phyloP scores from a whole-genome alignment of 1,284 basidiomycete genomes.

The Rhizoctonia solani region DNA sequence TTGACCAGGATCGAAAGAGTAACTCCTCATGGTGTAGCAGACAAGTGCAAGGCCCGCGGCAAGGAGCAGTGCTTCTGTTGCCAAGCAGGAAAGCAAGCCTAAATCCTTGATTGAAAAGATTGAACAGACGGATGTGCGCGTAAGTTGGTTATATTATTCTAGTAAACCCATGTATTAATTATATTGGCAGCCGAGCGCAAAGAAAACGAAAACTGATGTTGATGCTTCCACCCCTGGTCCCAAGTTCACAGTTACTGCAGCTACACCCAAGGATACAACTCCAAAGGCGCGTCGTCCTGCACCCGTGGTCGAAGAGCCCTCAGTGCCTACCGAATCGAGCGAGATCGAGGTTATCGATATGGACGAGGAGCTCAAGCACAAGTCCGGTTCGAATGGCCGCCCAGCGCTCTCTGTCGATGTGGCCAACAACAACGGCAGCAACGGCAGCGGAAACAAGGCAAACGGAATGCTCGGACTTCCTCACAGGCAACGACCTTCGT shows the following conservation, averaged over 20 bases:
- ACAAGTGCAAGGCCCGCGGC: conserved; percentile 12
- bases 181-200: conserved; percentile 5
- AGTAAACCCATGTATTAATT: not conserved
- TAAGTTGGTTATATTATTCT: not conserved
- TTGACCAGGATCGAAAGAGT: not conserved
- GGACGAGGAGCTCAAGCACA: not conserved
- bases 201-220: conserved; percentile 9
- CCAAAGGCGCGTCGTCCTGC: conserved; percentile 16
- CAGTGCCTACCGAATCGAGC: not conserved
- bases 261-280: conserved; percentile 19
- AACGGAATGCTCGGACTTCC: conserved; percentile 8
- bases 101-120: conserved; percentile 30
- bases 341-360: conserved; percentile 26
- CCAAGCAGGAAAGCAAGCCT: conserved; percentile 14
- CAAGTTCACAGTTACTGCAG: conserved; percentile 20
- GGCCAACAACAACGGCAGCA: not conserved
- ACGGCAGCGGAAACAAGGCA: not conserved
- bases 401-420: conserved; percentile 17
- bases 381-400: not conserved
- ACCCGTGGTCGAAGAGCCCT: conserved; percentile 20
- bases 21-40: conserved; percentile 1
- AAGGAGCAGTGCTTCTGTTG: not conserved
- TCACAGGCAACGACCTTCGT: conserved; percentile 5
- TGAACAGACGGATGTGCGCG: conserved; percentile 19
- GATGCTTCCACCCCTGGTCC: conserved; percentile 9